Base-by-base conservation (phyloP, 2,329 filamentous ascomycete genomes). In the Arthrinium phaeospermum region DNA sequence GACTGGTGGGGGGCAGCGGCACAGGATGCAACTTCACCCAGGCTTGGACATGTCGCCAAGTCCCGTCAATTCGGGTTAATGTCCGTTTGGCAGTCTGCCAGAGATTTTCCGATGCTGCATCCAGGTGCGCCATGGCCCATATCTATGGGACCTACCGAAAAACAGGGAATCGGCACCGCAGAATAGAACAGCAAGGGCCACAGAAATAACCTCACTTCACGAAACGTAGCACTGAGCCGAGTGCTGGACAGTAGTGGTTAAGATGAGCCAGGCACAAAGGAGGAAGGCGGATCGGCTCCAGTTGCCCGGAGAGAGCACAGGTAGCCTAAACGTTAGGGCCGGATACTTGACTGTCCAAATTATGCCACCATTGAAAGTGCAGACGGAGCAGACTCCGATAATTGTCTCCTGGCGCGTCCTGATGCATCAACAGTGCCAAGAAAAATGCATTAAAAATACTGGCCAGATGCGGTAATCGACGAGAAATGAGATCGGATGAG, bases 71-170 rank as follows among this genome's bases (percentile, higher is more conserved):
- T 37, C 30, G 30, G 53, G 30, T 30, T 7, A 24, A 24, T 12
- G 22, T 49, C 49, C 30, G 53, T 37, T 16, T 61, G 53, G 3
- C 16, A 37, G 16, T 12, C 4, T 61, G 27, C 30, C 53, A 37
- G 53, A 61, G 53, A 61, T 37, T 61, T 61, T 37, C 53, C 53
- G 53, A 61, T 61, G 51, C 22, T 46, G 47, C n/a, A 24, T 4
- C 24, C n/a, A 14, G 30, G 22, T n/a, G 30, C 30, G 30, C 16
- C 3, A 22, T 8, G 53, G 16, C 27, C 27, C 27, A 30, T 30
- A 30, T 4, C 27, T 12, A 7, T 37, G 53, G 53, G 16, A 30
- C 53, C 5, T 34, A 22, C 27, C 30, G 14, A 27, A n/a, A 34
- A 37, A 34, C 27, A 61, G 27, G 53, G 30, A n/a, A 37, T 61